A percentile compares a stretch with the other conserved stretches of the same genome.
These are phyloP conservation scores for Blastomyces parvus DNA, from an alignment of 2,329 filamentous ascomycete species.

Conservation along the genomic window DNA sequence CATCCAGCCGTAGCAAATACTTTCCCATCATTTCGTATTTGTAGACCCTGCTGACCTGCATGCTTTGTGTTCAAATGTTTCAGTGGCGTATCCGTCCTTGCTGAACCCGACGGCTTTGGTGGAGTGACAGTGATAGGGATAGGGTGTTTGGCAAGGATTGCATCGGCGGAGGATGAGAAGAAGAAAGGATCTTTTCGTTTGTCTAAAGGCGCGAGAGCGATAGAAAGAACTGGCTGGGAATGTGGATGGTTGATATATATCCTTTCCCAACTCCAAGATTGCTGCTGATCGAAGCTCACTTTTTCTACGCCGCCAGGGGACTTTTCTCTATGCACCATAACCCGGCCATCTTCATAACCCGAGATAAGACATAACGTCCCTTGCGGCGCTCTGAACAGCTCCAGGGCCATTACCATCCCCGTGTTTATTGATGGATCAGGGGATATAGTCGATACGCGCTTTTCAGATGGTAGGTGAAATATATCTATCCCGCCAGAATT, in stretches of 20 bases:
- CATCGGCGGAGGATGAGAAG: constrained; percentile 74
- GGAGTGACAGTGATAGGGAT: constrained; percentile 49
- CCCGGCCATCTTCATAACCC: constrained; percentile 78
- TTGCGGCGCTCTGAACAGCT: constrained; percentile 44
- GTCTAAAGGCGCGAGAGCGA: constrained; percentile 45
- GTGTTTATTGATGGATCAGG: constrained; percentile 37
- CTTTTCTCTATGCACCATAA: constrained; percentile 53
- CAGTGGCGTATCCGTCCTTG: constrained; percentile 35
- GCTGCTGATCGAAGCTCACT: constrained; percentile 8
- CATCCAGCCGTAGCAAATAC: constrained; percentile 88
- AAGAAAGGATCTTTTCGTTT: constrained; percentile 43
- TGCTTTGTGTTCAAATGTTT: constrained; percentile 70
- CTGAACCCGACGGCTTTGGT: constrained; percentile 7
- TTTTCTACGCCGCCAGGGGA: constrained; percentile 29
- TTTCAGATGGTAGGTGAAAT: constrained; percentile 68
- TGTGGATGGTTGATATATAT: constrained; percentile 61
- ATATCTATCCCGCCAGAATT: constrained; percentile 72
- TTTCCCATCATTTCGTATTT: constrained; percentile 66
- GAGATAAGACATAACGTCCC: constrained; percentile 54
- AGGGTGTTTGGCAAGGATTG: constrained; percentile 65
- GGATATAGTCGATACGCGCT: constrained; percentile 52
- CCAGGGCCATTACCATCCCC: constrained; percentile 79
- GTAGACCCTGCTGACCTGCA: constrained; percentile 75
- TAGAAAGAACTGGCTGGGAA: constrained; percentile 70
- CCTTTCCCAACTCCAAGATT: constrained; percentile 40